These are phyloP conservation scores for Karstenula rhodostoma DNA, from an alignment of 2,329 filamentous ascomycete genomes.

Conservation along the genomic window DNA sequence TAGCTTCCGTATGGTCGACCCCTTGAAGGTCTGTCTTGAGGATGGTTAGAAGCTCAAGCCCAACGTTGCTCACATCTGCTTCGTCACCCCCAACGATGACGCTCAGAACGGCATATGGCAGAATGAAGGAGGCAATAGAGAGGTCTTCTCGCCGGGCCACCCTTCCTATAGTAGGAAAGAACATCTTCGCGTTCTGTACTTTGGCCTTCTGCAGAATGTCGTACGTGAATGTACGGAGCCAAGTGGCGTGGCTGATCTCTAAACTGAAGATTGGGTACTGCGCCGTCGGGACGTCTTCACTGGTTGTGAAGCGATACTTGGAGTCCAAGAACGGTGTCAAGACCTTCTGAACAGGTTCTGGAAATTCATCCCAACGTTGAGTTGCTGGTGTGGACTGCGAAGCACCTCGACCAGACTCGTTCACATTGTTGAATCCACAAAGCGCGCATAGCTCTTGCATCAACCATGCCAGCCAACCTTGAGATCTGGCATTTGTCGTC, in stretches of 20 bases:
- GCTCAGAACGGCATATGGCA: constrained; percentile 88
- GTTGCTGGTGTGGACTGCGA: constrained; percentile 69
- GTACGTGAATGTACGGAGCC: constrained; percentile 81
- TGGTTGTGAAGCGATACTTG: constrained; percentile 72
- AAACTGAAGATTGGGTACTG: constrained; percentile 80
- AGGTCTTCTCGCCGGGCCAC: constrained; percentile 87
- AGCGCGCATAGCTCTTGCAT: constrained; percentile 91
- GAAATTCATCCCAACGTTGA: constrained; percentile 78
- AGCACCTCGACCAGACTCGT: constrained; percentile 38
- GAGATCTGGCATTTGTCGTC: constrained; percentile 83
- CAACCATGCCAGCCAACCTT: constrained; percentile 90
- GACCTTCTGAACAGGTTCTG: constrained; percentile 79
- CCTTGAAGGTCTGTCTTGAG: constrained; percentile 69
- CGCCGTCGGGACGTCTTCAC: constrained; percentile 35
- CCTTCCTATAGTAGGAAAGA: constrained; percentile 83
- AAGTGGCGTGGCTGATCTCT: constrained; percentile 75
- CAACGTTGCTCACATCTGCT: constrained; percentile 69
- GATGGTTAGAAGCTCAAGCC: constrained; percentile 77
- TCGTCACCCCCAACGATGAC: constrained; percentile 77
- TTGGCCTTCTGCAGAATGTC: constrained; percentile 83
- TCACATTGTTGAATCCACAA: constrained; percentile 71
- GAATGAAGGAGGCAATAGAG: constrained; percentile 83
- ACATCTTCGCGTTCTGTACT: constrained; percentile 74
- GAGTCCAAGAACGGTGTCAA: constrained; percentile 90
- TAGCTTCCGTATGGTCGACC: constrained; percentile 66